These are phyloP conservation scores for Heritiera littoralis DNA, from an alignment of 345 rosid genomes.

Conservation along the genomic window DNA sequence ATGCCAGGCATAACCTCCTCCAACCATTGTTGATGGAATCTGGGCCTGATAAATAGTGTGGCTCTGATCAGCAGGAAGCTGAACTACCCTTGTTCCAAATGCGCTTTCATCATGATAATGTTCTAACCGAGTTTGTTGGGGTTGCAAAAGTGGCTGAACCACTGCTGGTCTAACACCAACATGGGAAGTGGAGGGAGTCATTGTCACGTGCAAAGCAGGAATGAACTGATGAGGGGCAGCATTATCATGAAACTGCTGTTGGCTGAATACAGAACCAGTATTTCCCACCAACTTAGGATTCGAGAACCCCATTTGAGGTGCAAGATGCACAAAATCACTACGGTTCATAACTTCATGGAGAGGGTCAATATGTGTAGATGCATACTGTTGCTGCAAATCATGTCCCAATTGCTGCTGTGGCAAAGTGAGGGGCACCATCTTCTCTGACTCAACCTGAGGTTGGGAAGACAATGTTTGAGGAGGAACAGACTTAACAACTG, in stretches of 20 bases:
- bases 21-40: constrained; percentile 37
- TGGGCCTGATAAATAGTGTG: constrained; percentile 44
- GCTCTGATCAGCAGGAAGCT: constrained; percentile 53
- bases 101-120: constrained; percentile 41
- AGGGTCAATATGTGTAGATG: constrained; percentile 46
- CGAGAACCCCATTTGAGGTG: constrained; percentile 50
- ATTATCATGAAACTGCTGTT: constrained; percentile 40
- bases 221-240: constrained; percentile 45
- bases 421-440: constrained; percentile 30
- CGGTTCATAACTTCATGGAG: constrained; percentile 37
- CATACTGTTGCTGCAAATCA: constrained; percentile 39
- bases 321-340: constrained; percentile 37
- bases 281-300: constrained; percentile 39
- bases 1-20: constrained; percentile 58
- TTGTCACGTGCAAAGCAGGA: constrained; percentile 49
- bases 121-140: constrained; percentile 45
- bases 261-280: constrained; percentile 37
- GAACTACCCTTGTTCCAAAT: constrained; percentile 44
- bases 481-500: constrained; percentile 36
- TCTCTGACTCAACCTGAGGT: constrained; percentile 47
- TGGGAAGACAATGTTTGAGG: constrained; percentile 40
- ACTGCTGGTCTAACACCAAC: constrained; percentile 46
- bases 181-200: constrained; percentile 43
- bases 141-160: constrained; percentile 47
- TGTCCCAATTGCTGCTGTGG: constrained; percentile 45